A percentile compares a stretch with the other conserved stretches of the same genome.
Evolutionary conservation across 1,139 yeast species (phyloP).

Genomic region (Magnusiomyces sp.): DNA sequence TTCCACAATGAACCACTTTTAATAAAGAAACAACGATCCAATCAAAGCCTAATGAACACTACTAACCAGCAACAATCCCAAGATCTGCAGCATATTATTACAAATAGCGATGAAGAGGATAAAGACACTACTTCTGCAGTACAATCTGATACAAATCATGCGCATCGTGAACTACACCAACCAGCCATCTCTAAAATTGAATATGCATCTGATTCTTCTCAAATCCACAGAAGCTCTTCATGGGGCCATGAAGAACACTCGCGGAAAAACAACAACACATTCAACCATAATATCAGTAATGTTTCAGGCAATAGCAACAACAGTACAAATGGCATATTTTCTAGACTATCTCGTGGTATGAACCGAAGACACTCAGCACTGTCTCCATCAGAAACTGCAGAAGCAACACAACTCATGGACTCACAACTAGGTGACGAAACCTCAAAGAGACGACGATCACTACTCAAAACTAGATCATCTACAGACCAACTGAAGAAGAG

Average conservation of each 20-base stretch:
- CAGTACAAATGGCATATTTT: slow-evolving; percentile 5
- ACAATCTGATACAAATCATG: neutral
- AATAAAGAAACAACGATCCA: too few species aligned
- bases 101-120: neutral
- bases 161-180: neutral
- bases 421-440: neutral
- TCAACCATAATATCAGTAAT: slow-evolving; percentile 13
- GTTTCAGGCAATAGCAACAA: slow-evolving; percentile 4
- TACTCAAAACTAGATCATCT: slow-evolving; percentile 26
- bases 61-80: too few species aligned
- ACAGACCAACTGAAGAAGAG: slow-evolving; percentile 20
- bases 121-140: too few species aligned
- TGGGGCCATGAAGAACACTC: too few species aligned
- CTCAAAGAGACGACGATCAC: slow-evolving; percentile 21
- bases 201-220: too few species aligned
- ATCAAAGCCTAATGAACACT: too few species aligned
- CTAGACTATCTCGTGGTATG: slow-evolving; percentile 7
- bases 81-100: neutral
- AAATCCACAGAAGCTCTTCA: too few species aligned
- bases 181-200: neutral
- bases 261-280: slow-evolving; percentile 4
- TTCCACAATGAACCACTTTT: too few species aligned
- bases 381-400: neutral
- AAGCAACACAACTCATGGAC: neutral
- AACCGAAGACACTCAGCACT: neutral